These are phyloP conservation scores for Penicillium goetzii DNA, from an alignment of 495 filamentous ascomycete genomes.

Conservation along the genomic window DNA sequence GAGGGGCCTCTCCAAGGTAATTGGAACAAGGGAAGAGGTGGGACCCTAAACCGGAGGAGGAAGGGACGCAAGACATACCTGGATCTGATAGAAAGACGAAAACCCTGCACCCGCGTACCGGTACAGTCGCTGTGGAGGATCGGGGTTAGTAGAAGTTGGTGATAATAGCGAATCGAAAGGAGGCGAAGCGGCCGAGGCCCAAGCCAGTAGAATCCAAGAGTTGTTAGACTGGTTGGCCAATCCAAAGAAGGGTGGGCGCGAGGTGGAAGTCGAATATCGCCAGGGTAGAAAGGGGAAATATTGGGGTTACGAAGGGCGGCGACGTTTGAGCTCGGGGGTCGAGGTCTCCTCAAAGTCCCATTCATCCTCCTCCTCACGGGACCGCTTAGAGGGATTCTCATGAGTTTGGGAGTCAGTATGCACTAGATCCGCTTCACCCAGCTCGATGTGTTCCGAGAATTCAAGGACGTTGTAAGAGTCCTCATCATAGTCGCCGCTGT, in stretches of 20 bases:
- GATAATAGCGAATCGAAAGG: not conserved
- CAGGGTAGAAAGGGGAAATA: not conserved
- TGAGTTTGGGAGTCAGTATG: conserved; percentile 25
- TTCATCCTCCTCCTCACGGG: conserved; percentile 40
- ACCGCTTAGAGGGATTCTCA: conserved; percentile 33
- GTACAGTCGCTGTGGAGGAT: conserved; percentile 21
- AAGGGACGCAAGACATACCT: conserved; percentile 28
- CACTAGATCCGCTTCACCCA: conserved; percentile 29
- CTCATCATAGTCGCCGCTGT: conserved; percentile 26
- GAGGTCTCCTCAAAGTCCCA: conserved; percentile 30
- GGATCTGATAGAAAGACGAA: conserved; percentile 1
- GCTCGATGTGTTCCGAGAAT: conserved; percentile 24
- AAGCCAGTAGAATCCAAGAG: conserved; percentile 11
- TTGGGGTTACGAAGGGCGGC: conserved; percentile 31
- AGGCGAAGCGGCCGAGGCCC: not conserved
- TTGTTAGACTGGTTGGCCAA: conserved; percentile 2
- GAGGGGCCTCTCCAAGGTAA: not conserved
- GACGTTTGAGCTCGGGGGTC: conserved; percentile 34
- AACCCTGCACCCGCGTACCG: conserved; percentile 6
- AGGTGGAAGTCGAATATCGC: not conserved
- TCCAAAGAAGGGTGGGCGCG: not conserved
- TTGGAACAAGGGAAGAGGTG: not conserved
- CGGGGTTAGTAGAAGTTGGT: conserved; percentile 2
- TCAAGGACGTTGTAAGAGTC: conserved; percentile 19
- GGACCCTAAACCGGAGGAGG: not conserved